A percentile compares a stretch with the other conserved stretches of the same genome.
Conservation (phyloP, 768 basidiomycete species). For the Kwoniella sp. region DNA sequence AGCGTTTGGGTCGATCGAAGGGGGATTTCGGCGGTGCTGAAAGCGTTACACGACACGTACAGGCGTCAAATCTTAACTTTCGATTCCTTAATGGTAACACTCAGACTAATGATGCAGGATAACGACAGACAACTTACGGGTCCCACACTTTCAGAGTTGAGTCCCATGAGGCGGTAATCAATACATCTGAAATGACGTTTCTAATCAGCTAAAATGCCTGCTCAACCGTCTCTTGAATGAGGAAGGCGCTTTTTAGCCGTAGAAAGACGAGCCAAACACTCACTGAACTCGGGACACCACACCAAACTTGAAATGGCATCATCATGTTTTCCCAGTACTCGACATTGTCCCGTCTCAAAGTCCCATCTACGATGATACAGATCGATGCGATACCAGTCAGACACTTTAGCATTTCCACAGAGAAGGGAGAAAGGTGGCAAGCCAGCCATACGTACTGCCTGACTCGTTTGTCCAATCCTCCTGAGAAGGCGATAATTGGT, state of each 20-base stretch:
- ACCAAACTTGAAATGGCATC: conserved; percentile 78
- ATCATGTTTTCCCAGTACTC: conserved; percentile 75
- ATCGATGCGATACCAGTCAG: too few species aligned
- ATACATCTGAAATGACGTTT: conserved; percentile 60
- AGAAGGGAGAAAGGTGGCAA: too few species aligned
- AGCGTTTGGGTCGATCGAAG: conserved; percentile 67
- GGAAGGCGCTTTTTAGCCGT: not conserved
- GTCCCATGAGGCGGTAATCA: conserved; percentile 92
- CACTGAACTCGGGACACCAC: conserved; percentile 68
- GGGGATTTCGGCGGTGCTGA: conserved; percentile 57
- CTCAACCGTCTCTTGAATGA: not conserved
- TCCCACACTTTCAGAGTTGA: conserved; percentile 86
- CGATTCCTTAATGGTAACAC: too few species aligned
- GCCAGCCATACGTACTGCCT: conserved; percentile 70
- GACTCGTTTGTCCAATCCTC: conserved; percentile 80
- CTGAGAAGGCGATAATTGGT: conserved; percentile 71
- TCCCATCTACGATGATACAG: conserved; percentile 79
- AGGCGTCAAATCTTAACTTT: too few species aligned
- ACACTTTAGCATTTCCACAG: too few species aligned
- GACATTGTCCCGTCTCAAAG: conserved; percentile 69
- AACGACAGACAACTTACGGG: conserved; percentile 49
- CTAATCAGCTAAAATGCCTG: not conserved
- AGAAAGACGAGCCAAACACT: conserved; percentile 40
- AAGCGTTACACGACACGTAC: too few species aligned
- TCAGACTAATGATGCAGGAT: not conserved